These are phyloP conservation scores for Pseudopithomyces chartarum DNA, from an alignment of 2,329 filamentous ascomycete species.

Conservation along the genomic window DNA sequence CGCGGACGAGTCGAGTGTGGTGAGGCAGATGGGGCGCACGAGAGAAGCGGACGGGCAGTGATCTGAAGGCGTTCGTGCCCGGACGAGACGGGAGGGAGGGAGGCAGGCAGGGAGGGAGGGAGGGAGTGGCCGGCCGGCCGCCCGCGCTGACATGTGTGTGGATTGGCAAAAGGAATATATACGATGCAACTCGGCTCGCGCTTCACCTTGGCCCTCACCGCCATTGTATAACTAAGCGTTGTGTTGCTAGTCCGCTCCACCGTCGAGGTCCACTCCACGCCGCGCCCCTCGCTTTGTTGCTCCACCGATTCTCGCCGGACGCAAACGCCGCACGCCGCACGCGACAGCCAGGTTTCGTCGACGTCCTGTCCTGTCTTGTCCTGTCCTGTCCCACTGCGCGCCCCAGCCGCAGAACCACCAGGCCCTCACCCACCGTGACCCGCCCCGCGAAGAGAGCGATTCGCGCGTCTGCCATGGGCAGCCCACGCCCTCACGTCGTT, in stretches of 20 bases:
- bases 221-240: conserved; percentile 20
- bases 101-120: conserved; percentile 11
- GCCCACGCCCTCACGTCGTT: conserved; percentile 26
- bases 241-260: not conserved
- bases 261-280: not conserved
- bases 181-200: conserved; percentile 9
- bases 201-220: conserved; percentile 16
- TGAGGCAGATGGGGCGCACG: not conserved
- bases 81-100: not conserved
- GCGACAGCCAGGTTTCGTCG: conserved; percentile 4
- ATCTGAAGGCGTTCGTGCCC: not conserved
- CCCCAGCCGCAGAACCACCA: conserved; percentile 7
- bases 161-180: conserved; percentile 16
- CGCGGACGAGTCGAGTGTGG: conserved; percentile 2
- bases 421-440: conserved; percentile 1
- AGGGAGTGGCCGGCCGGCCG: conserved; percentile 10
- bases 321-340: not conserved
- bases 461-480: conserved; percentile 34
- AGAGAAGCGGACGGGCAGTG: not conserved
- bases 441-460: not conserved
- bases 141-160: conserved; percentile 7
- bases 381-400: conserved; percentile 10
- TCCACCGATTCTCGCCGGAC: conserved; percentile 4
- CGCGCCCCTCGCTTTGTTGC: not conserved
- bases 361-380: not conserved